Base-by-base conservation (phyloP, 108 stramenopile genomes). In the Skeletonema tropicum region DNA sequence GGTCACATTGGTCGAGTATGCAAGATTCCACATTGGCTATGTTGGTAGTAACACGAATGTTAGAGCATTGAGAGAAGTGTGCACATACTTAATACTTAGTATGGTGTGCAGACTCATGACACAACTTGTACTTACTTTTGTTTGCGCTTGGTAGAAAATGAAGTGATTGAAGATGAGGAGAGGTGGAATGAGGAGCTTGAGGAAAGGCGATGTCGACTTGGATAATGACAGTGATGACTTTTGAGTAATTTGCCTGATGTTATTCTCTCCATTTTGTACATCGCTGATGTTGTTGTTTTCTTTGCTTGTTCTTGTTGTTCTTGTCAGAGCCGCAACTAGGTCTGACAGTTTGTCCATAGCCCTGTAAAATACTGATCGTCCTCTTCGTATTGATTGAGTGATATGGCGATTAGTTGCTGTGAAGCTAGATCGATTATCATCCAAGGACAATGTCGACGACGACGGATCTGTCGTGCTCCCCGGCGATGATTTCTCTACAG, bases 21-120 rank as follows among this genome's bases (percentile, higher is more conserved):
- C 67, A 58, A 94, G 79, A 41, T 87, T 86, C 93, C 93, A 94
- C 93, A 94, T 94, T 68, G 89, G 88, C 26, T 72, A 69, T 25
- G 52, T 39, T 1, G 11, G 38, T 12, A 39, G 10, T 39, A 38
- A 11, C 9, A 39, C 12, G 0, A 12, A 39, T 39, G 38, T 39
- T 39, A 39, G 38, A 12, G 38, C 11, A 39, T 0, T 5, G 8
- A 35, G 35, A 35, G 6, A 35, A 35, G 35, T 35, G 35, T 35
- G 35, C 9, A 35, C 35, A 8, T 0, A 35, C 9, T 0, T 6
- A 35, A 8, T 0, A 35, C 9, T 0, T 6, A 35, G 5, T 6
- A 8, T 6, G 6, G 6, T 35, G 35, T 35, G 35, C 4, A 8
- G 35, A 8, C 5, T 35, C 9, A 8, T 35, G 38, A 39, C 38